Evolutionary conservation across 176 grass and related monocot species (phyloP).

Genomic region (Hsuehochloa calcarea): DNA sequence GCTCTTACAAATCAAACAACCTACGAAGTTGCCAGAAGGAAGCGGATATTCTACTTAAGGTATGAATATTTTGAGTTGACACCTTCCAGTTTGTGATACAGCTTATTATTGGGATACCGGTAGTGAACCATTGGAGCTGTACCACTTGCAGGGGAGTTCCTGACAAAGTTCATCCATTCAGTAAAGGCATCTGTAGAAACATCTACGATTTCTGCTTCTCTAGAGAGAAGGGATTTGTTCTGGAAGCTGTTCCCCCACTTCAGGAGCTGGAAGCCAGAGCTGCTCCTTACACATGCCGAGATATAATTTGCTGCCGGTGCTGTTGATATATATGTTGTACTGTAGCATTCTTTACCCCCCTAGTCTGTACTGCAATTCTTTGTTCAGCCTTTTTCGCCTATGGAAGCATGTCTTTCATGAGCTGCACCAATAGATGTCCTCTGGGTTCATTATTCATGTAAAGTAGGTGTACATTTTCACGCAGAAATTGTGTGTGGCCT

Average conservation of each 20-base stretch:
- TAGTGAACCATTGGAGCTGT: constrained; percentile 21
- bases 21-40: constrained; percentile 84
- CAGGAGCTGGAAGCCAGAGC: constrained; percentile 78
- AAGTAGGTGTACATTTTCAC: constrained; percentile 37
- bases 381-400: background rate
- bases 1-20: constrained; percentile 97
- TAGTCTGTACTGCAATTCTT: constrained; percentile 9
- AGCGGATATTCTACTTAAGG: constrained; percentile 79
- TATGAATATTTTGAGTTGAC: constrained; percentile 29
- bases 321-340: constrained; percentile 52
- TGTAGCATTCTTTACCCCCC: constrained; percentile 37
- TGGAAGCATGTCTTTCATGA: constrained; percentile 43
- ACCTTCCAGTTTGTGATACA: background rate
- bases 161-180: constrained; percentile 87
- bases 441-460: constrained; percentile 25
- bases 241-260: constrained; percentile 68
- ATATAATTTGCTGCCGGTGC: constrained; percentile 76
- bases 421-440: constrained; percentile 4
- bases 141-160: constrained; percentile 60
- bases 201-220: constrained; percentile 65
- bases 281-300: constrained; percentile 67
- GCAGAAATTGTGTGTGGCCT: background rate
- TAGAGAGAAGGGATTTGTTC: constrained; percentile 41
- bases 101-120: background rate
- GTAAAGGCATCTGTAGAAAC: constrained; percentile 76